Evolutionary conservation across 805 yeast genomes (phyloP).

Genomic region (Yarrowia deformans): DNA sequence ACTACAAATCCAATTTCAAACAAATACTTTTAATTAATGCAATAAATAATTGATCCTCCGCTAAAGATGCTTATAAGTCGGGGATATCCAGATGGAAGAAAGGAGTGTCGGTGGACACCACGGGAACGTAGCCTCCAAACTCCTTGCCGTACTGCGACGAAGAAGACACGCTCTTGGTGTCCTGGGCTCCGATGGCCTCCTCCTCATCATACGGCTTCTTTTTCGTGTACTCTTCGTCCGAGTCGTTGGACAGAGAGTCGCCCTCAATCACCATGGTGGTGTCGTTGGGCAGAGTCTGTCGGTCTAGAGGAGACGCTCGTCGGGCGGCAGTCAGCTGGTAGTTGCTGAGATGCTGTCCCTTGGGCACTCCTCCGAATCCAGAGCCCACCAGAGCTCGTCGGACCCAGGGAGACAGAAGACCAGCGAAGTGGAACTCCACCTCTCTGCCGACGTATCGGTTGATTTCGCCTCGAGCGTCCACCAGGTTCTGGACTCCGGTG

Average conservation of each 20-base stretch:
- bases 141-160: slow-evolving; percentile 44
- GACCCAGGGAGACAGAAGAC: slow-evolving; percentile 86
- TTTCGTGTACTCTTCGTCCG: slow-evolving; percentile 29
- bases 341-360: slow-evolving; percentile 25
- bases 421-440: slow-evolving; percentile 89
- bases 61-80: slow-evolving; percentile 44
- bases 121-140: slow-evolving; percentile 59
- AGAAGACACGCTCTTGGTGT: slow-evolving; percentile 35
- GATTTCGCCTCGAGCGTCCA: slow-evolving; percentile 76
- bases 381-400: slow-evolving; percentile 74
- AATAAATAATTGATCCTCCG: slow-evolving; percentile 21
- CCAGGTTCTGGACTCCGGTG: slow-evolving; percentile 78
- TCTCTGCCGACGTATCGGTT: slow-evolving; percentile 78
- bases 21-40: slow-evolving; percentile 32
- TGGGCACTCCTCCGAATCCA: slow-evolving; percentile 69
- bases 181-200: slow-evolving; percentile 36
- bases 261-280: slow-evolving; percentile 34
- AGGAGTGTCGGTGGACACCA: slow-evolving; percentile 71
- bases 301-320: slow-evolving; percentile 7
- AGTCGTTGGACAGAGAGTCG: slow-evolving; percentile 23
- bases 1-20: neutral
- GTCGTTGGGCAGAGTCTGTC: slow-evolving; percentile 13
- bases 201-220: slow-evolving; percentile 43
- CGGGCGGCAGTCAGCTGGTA: slow-evolving; percentile 26
- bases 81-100: slow-evolving; percentile 84